Conservation (phyloP, 768 basidiomycete genomes). For the Suillus discolor region DNA sequence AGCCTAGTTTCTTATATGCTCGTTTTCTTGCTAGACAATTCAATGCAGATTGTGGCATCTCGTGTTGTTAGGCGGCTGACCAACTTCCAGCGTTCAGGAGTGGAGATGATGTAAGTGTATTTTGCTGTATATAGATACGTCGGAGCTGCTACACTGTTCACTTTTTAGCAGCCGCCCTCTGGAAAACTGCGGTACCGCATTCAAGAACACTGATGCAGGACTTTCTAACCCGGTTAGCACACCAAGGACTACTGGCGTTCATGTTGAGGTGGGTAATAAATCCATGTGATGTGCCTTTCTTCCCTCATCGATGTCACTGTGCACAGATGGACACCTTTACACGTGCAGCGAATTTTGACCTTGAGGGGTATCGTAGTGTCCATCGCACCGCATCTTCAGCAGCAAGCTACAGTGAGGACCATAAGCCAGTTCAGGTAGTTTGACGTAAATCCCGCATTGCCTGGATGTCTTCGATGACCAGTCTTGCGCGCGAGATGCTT, state of each 20-base stretch:
- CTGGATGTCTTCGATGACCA: background rate
- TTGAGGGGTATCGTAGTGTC: background rate
- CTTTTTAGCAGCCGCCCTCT: slow-evolving; percentile 19
- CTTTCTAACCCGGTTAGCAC: background rate
- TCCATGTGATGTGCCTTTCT: background rate
- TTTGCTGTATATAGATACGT: background rate
- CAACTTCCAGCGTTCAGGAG: slow-evolving; percentile 40
- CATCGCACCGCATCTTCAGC: background rate
- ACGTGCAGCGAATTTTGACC: slow-evolving; percentile 14
- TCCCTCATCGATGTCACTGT: slow-evolving; percentile 10
- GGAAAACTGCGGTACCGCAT: slow-evolving; percentile 22
- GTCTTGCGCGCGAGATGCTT: background rate
- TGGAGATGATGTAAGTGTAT: slow-evolving; percentile 32
- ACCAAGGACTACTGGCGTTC: slow-evolving; percentile 22
- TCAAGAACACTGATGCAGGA: slow-evolving; percentile 16
- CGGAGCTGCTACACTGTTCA: background rate
- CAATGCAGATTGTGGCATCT: slow-evolving; percentile 55
- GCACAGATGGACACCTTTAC: slow-evolving; percentile 33
- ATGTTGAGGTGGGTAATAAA: slow-evolving; percentile 35
- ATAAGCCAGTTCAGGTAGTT: background rate
- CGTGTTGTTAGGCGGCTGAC: slow-evolving; percentile 62
- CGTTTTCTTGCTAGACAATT: background rate
- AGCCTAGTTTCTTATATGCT: slow-evolving; percentile 19
- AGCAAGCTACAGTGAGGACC: slow-evolving; percentile 5
- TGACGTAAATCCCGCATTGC: background rate